Percentiles rank a stretch among this genome's conserved stretches.
phyloP scores from a whole-genome alignment of 177 flowering plant genomes.

The Telopea speciosissima region DNA sequence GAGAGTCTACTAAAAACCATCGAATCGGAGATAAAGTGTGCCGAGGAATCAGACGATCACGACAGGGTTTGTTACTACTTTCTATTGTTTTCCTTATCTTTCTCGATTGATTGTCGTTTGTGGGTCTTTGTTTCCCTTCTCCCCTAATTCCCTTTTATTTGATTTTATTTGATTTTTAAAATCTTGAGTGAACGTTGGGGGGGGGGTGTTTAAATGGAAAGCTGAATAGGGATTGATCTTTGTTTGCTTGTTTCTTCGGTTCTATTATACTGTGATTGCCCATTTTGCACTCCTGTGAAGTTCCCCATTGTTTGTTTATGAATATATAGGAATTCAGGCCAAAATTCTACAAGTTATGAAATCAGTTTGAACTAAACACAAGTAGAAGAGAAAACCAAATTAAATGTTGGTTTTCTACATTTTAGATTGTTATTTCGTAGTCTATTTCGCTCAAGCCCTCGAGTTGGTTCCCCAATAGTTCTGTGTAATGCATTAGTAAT shows the following conservation, averaged over 20 bases:
- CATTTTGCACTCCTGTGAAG: background rate
- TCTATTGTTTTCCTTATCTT: background rate
- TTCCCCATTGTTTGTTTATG: background rate
- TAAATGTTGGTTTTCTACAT: background rate
- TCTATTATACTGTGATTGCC: background rate
- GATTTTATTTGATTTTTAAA: background rate
- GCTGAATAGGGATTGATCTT: background rate
- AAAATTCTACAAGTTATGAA: background rate
- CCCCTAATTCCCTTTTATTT: background rate
- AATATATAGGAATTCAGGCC: background rate
- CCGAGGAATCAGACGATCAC: slow-evolving; percentile 44
- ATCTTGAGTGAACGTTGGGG: background rate
- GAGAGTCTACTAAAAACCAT: slow-evolving; percentile 43
- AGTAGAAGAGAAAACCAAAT: background rate
- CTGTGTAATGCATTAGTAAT: background rate
- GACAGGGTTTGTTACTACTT: slow-evolving; percentile 29
- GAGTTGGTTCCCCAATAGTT: background rate
- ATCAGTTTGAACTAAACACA: background rate
- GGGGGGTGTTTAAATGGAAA: background rate
- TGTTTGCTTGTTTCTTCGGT: background rate
- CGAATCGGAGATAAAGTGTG: slow-evolving; percentile 51
- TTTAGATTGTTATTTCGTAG: background rate
- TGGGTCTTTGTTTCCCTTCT: background rate
- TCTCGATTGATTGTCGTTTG: background rate
- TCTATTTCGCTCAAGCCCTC: background rate